phyloP scores from a whole-genome alignment of 2,329 filamentous ascomycete genomes.

The Beauveria sp. region DNA sequence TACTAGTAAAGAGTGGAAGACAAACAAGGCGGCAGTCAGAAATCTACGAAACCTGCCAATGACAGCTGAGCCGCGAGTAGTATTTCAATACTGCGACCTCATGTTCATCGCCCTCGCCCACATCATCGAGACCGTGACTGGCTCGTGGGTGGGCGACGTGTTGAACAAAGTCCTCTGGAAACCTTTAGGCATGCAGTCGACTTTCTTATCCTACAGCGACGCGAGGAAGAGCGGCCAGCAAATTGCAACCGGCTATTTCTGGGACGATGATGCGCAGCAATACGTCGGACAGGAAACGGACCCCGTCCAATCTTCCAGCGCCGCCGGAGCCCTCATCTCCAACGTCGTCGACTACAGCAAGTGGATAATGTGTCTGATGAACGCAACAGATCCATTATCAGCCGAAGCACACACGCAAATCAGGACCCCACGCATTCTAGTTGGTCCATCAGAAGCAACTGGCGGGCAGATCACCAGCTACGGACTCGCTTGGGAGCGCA shows the following conservation, averaged over 20 bases:
- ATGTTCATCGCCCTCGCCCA: constrained; percentile 35
- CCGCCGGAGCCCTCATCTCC: constrained; percentile 29
- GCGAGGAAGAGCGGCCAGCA: neutral
- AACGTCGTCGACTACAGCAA: constrained; percentile 38
- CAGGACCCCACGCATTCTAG: neutral
- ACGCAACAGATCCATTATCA: constrained; percentile 4
- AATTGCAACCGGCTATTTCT: neutral
- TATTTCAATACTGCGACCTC: constrained; percentile 38
- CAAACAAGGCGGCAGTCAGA: neutral
- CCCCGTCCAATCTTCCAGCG: constrained; percentile 20
- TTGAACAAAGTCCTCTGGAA: constrained; percentile 29
- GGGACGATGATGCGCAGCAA: constrained; percentile 8
- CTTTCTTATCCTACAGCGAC: neutral
- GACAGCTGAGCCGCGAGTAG: constrained; percentile 30
- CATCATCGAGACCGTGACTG: constrained; percentile 31
- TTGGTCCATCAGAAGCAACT: neutral
- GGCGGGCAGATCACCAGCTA: constrained; percentile 13
- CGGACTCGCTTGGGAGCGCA: constrained; percentile 14
- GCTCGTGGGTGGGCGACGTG: constrained; percentile 25
- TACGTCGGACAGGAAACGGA: constrained; percentile 19
- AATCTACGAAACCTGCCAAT: constrained; percentile 33
- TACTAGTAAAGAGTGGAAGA: neutral
- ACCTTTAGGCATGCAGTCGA: constrained; percentile 19
- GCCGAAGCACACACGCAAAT: neutral
- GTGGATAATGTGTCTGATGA: constrained; percentile 38